phyloP scores from a whole-genome alignment of 2,329 filamentous ascomycete genomes.

The Alternaria triticina region DNA sequence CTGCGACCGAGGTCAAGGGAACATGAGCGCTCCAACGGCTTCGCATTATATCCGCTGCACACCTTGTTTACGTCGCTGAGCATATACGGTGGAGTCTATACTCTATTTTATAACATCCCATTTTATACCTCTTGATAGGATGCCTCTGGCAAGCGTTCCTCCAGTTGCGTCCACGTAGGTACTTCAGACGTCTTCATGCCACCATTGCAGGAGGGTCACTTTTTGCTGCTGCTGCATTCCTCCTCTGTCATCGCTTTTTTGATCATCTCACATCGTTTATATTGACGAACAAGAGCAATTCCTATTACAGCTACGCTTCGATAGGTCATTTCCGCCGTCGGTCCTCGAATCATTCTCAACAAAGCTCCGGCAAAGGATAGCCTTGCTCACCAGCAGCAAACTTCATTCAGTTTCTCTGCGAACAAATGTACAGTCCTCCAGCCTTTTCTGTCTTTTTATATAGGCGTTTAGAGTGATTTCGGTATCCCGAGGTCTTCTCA shows the following conservation, averaged over 20 bases:
- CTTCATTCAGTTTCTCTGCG: background rate
- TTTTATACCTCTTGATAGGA: background rate
- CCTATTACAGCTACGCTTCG: background rate
- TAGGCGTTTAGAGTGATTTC: background rate
- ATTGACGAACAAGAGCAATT: background rate
- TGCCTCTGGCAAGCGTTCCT: background rate
- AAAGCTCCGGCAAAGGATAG: background rate
- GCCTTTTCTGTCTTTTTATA: background rate
- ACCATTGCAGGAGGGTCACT: too few relatives aligned
- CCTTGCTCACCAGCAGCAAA: background rate
- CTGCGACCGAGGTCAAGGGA: background rate
- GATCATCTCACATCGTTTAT: background rate
- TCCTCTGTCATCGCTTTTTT: background rate
- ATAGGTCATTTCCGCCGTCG: background rate
- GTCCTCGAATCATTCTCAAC: background rate
- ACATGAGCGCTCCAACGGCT: background rate
- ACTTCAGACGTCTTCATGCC: too few relatives aligned
- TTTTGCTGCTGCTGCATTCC: background rate
- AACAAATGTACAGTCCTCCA: background rate
- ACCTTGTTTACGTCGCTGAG: background rate
- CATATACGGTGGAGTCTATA: background rate
- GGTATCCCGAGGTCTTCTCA: background rate
- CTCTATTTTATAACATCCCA: background rate
- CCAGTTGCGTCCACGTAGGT: background rate
- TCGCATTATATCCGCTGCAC: background rate